Conservation (phyloP, 2,329 filamentous ascomycete genomes). For the Venturia asperata region DNA sequence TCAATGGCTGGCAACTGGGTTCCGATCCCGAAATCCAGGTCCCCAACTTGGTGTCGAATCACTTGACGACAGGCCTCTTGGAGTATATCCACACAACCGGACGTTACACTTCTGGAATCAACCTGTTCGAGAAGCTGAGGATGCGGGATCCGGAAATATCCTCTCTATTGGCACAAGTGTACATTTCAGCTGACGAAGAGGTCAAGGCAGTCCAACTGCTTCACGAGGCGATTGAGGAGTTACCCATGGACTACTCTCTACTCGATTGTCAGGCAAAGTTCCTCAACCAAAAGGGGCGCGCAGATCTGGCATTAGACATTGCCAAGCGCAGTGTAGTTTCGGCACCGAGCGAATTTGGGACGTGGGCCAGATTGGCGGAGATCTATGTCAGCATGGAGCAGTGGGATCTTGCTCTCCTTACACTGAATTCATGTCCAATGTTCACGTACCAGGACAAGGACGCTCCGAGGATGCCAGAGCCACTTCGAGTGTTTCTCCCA, state of each 20-base stretch:
- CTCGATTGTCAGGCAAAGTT: conserved; percentile 93
- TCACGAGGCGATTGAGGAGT: conserved; percentile 79
- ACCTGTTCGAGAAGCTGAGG: conserved; percentile 92
- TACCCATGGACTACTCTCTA: conserved; percentile 96
- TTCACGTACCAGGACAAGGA: conserved; percentile 99
- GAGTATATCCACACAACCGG: conserved; percentile 95
- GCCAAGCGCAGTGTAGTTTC: conserved; percentile 92
- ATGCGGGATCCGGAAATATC: conserved; percentile 89
- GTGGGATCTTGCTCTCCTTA: conserved; percentile 92
- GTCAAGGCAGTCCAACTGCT: conserved; percentile 88
- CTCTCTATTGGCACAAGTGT: conserved; percentile 80
- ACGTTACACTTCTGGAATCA: conserved; percentile 89
- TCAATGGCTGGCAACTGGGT: conserved; percentile 89
- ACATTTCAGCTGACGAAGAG: conserved; percentile 93
- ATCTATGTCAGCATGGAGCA: conserved; percentile 91
- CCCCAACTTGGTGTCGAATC: conserved; percentile 92
- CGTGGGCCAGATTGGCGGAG: conserved; percentile 88
- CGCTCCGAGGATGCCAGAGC: conserved; percentile 87
- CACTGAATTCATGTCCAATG: conserved; percentile 97
- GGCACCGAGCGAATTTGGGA: conserved; percentile 93
- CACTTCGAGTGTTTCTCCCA: conserved; percentile 78
- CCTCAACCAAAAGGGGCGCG: conserved; percentile 76
- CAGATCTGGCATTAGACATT: conserved; percentile 82
- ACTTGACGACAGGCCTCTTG: conserved; percentile 85
- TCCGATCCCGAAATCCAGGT: conserved; percentile 97